Conservation (phyloP, 805 yeast species). For the Sugiyamaella mastotermitis region DNA sequence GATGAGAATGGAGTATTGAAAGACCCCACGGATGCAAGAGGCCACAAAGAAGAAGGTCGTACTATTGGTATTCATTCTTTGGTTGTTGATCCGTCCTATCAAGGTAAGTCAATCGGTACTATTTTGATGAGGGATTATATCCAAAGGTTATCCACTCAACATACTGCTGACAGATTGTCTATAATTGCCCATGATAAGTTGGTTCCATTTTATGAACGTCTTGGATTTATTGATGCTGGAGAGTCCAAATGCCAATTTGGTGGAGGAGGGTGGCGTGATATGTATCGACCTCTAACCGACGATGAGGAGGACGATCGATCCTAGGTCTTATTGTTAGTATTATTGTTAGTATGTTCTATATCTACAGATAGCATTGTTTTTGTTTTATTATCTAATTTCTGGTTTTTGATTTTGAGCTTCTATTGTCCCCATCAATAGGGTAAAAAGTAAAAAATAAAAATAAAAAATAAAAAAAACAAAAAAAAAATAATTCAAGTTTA, state of each 20-base stretch:
- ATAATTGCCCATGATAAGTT: constrained; percentile 66
- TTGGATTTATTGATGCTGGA: constrained; percentile 69
- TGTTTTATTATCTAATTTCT: too few relatives aligned
- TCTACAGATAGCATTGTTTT: neutral
- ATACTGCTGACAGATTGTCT: constrained; percentile 70
- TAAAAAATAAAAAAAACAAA: neutral
- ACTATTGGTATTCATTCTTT: constrained; percentile 78
- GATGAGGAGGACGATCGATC: constrained; percentile 18
- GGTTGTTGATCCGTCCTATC: constrained; percentile 70
- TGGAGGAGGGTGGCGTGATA: constrained; percentile 22
- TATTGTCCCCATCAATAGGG: neutral
- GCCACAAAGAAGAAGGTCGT: constrained; percentile 72
- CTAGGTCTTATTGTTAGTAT: neutral
- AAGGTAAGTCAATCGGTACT: constrained; percentile 77
- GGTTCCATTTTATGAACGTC: constrained; percentile 69
- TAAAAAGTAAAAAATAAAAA: neutral
- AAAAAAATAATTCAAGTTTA: constrained; percentile 1
- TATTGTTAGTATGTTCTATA: constrained; percentile 1
- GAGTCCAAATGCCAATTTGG: constrained; percentile 18
- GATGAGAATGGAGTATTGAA: constrained; percentile 21
- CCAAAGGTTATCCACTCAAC: constrained; percentile 83
- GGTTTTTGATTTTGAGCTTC: neutral
- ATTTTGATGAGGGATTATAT: constrained; percentile 80
- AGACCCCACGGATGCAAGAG: constrained; percentile 31
- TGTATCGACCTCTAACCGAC: constrained; percentile 18